These are phyloP conservation scores for Echeveria elegans DNA, from an alignment of 164 flowering plant species.

Conservation along the genomic window DNA sequence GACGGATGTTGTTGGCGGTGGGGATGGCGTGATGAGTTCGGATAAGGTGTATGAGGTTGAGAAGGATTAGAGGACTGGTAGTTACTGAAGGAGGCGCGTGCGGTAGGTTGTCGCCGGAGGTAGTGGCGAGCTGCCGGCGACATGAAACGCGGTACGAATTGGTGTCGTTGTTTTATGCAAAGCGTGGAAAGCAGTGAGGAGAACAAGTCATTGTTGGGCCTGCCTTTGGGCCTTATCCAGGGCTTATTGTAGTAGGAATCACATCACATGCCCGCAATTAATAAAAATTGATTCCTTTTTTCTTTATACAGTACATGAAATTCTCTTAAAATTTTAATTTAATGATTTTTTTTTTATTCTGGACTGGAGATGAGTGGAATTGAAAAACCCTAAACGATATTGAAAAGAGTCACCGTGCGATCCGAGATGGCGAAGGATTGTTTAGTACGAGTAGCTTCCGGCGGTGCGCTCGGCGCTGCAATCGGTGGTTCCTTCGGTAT, in stretches of 20 bases:
- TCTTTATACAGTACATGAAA: too few relatives aligned
- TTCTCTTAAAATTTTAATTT: too few relatives aligned
- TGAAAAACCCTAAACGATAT: background rate
- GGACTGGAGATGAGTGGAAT: background rate
- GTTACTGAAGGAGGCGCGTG: background rate
- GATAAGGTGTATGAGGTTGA: conserved; percentile 10
- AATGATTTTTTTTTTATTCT: too few relatives aligned
- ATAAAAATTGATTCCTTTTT: too few relatives aligned
- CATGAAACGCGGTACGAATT: background rate
- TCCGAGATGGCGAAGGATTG: conserved; percentile 7
- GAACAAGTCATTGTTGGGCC: too few relatives aligned
- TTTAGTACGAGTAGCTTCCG: background rate
- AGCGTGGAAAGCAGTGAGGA: background rate
- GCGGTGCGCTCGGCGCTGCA: conserved; percentile 6
- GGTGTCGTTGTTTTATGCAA: background rate
- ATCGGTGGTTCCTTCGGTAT: conserved; percentile 3
- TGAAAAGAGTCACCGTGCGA: background rate
- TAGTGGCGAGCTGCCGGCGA: background rate
- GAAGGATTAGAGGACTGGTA: background rate
- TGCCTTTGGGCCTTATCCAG: too few relatives aligned
- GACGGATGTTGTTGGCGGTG: conserved; percentile 13
- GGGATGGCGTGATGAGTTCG: conserved; percentile 9
- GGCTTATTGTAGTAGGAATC: too few relatives aligned
- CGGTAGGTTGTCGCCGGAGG: background rate
- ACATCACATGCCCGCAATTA: too few relatives aligned